phyloP scores from a whole-genome alignment of 1,284 basidiomycete species.

The Sutorius eximius region DNA sequence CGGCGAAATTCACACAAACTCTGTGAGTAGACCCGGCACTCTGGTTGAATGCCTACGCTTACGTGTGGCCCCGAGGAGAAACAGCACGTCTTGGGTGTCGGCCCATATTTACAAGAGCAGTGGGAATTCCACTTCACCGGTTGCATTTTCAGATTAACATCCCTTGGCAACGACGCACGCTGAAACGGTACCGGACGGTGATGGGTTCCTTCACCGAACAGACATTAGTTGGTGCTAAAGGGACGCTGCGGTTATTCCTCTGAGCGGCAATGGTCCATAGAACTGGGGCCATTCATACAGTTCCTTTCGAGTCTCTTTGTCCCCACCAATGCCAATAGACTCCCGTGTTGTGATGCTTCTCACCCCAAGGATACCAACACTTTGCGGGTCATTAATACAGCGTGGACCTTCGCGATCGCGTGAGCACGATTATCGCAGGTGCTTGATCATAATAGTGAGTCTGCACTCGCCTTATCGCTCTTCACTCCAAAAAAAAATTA shows the following conservation, averaged over 20 bases:
- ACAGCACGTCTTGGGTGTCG: neutral
- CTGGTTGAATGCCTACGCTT: neutral
- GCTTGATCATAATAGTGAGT: neutral
- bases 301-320: neutral
- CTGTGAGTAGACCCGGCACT: neutral
- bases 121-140: neutral
- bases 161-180: neutral
- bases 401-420: neutral
- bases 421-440: neutral
- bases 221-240: neutral
- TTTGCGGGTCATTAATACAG: neutral
- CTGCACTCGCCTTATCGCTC: conserved; percentile 2
- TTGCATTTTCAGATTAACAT: neutral
- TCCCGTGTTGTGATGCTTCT: neutral
- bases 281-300: neutral
- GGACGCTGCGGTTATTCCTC: neutral
- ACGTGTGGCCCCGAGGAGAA: neutral
- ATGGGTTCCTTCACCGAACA: neutral
- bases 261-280: neutral
- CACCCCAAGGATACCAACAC: neutral
- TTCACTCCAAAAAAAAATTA: neutral
- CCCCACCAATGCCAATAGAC: conserved; percentile 3
- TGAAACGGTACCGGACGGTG: too few species aligned
- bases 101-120: neutral
- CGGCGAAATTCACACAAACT: neutral